A percentile compares a stretch with the other conserved stretches of the same genome.
Conservation (phyloP, 1,139 yeast genomes). For the Groenewaldozyma auringiensis region DNA sequence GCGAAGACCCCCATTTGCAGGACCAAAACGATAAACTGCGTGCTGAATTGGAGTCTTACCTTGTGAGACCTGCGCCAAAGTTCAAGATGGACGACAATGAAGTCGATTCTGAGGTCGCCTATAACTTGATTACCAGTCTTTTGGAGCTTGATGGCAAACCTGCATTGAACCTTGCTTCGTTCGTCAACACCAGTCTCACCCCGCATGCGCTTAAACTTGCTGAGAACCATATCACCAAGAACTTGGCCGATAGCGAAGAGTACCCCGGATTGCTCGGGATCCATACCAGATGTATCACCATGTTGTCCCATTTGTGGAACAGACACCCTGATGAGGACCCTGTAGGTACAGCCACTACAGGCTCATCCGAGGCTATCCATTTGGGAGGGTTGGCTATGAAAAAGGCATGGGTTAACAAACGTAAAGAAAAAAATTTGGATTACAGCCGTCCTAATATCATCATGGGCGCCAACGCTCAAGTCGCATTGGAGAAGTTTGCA, state of each 20-base stretch:
- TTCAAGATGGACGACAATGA: slow-evolving; percentile 52
- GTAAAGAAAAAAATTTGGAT: slow-evolving; percentile 45
- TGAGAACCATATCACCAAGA: slow-evolving; percentile 68
- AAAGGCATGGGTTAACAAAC: slow-evolving; percentile 72
- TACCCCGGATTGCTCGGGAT: slow-evolving; percentile 78
- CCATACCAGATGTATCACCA: slow-evolving; percentile 76
- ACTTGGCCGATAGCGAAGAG: slow-evolving; percentile 88
- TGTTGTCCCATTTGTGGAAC: slow-evolving; percentile 74
- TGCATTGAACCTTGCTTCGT: slow-evolving; percentile 75
- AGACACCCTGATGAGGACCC: slow-evolving; percentile 53
- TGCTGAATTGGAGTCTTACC: slow-evolving; percentile 11
- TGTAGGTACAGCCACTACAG: slow-evolving; percentile 87
- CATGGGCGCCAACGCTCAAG: slow-evolving; percentile 95
- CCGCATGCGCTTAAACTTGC: slow-evolving; percentile 47
- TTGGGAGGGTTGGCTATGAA: slow-evolving; percentile 90
- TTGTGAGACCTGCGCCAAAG: slow-evolving; percentile 29
- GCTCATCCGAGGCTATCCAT: slow-evolving; percentile 91
- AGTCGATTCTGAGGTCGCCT: slow-evolving; percentile 45
- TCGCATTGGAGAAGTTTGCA: slow-evolving; percentile 90
- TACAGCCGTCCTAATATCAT: slow-evolving; percentile 63
- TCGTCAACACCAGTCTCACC: slow-evolving; percentile 69
- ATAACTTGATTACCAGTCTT: slow-evolving; percentile 61
- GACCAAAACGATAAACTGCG: slow-evolving; percentile 8
- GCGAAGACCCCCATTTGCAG: no score
- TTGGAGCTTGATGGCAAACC: slow-evolving; percentile 80